Percentiles rank a stretch among this genome's conserved stretches.
These are phyloP conservation scores for Phytophthora multivora DNA, from an alignment of 352 stramenopile genomes.

Conservation along the genomic window DNA sequence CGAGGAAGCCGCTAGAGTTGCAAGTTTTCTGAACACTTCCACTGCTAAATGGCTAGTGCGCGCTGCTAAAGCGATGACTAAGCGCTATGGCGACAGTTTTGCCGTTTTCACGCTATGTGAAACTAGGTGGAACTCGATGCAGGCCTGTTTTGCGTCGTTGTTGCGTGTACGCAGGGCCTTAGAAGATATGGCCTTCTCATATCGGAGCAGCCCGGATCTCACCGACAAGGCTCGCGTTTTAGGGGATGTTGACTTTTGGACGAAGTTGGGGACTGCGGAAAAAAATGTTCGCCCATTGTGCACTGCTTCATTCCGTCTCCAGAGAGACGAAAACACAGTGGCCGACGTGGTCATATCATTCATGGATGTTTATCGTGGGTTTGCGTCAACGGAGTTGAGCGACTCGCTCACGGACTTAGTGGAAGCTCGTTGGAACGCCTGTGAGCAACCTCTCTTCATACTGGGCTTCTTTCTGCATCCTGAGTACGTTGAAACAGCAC, in stretches of 20 bases:
- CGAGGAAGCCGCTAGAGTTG: neutral
- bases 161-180: too few relatives aligned
- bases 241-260: neutral
- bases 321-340: neutral
- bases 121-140: too few relatives aligned
- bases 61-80: neutral
- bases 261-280: neutral
- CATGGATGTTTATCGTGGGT: neutral
- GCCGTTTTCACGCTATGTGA: too few relatives aligned
- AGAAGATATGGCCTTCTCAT: too few relatives aligned
- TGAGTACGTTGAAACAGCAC: too few relatives aligned
- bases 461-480: too few relatives aligned
- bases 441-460: too few relatives aligned
- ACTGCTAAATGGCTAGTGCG: too few relatives aligned
- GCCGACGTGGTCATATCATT: neutral
- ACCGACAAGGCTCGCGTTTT: neutral
- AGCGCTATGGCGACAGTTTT: too few relatives aligned
- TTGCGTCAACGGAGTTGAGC: neutral
- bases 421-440: too few relatives aligned
- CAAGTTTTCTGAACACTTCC: conserved; percentile 14
- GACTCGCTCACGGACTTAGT: neutral
- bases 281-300: neutral
- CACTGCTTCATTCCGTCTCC: neutral
- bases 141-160: too few relatives aligned
- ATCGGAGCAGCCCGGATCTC: neutral